Evolutionary conservation across 2,329 filamentous ascomycete species (phyloP), one percentile per base, ranked within the genome.

Genomic region (Alternaria panax): DNA sequence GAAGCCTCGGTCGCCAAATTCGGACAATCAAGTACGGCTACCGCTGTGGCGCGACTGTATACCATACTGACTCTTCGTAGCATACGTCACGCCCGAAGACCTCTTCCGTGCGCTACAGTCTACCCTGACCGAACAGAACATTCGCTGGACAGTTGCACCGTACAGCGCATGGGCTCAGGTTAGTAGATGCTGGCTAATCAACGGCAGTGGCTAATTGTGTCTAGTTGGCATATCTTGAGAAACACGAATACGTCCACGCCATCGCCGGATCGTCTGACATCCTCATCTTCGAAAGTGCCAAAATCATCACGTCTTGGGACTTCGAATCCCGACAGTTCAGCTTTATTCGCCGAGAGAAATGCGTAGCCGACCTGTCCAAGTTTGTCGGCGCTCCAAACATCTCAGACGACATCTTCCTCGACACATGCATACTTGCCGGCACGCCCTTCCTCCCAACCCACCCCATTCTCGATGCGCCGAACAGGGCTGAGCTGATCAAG

Each of bases 131-230:
- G 82, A 88, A 65, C 86, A 89, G 63, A 84, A 85, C 2, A 81
- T 96, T 57, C 86, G 92, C 61, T 96, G 93, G 73, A 83, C 92
- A 47, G 90, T 96, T 43, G 90, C 94, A 12, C 94, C 94, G 1
- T 96, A 92, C 81, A 93, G 90, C 77, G 92, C 93, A 36, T 90
- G 90, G 70, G 92, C 92, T 59, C 92, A 96, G 87, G 92, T 94
- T 79, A 46, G 34, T 9, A 40, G 4, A 25, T 9, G 20, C 5
- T 8, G 8, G 24, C 28, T n/a, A 34, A 12, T 18, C 25, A 24
- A 18, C 20, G 28, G 32, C 34, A 41, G 34, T 38, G 12, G 16
- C 54, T 57, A 43, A 59, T 32, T 24, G 25, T 1, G 7, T 25
- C 40, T 45, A 93, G 89, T 86, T 97, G 63, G 90, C 92, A 45